Base-by-base conservation (phyloP, 306 rosid genomes). In the Ceratonia siliqua region DNA sequence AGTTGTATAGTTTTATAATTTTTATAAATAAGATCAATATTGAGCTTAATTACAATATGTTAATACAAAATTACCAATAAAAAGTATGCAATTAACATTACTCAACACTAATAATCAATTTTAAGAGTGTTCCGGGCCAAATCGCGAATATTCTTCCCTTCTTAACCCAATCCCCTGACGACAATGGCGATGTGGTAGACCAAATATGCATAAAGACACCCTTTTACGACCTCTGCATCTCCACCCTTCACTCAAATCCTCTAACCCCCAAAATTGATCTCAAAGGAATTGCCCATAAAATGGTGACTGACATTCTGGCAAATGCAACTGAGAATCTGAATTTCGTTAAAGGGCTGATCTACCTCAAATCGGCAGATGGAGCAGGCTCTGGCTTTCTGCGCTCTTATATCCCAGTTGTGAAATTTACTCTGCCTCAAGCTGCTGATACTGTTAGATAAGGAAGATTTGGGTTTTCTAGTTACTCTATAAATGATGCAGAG, bases 321-420 rank as follows among this genome's bases (percentile, higher is more conserved):
- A 82, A 81, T 63, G 85, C 85, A 6, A 61, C 71, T 35, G 87
- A 81, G 49, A 74, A 83, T 22, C 67, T 83, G 38, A 73, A 41
- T 32, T 82, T 63, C 83, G 85, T 90, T 69, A 77, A 86, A 10
- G 82, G 68, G 12, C 48, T 88, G 13, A 82, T 85, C 6, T 0
- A 73, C 85, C 20, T 35, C 87, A 22, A 88, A 87, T 15, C 76
- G 61, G 57, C 48, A 83, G 5, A 25, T 87, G 55, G 91, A 92
- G 82, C 86, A 82, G 41, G 75, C 87, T 15, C 57, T 92, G 77
- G 96, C 98, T 6, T 78, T 80, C 80, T 92, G 96, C 57, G 98
- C 96, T 66, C 89, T 41, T 92, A 88, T 61, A 90, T 92, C 11
- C 98, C 92, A 2, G 79, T 87, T 8, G 98, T 92, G 69, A 92